A percentile compares a stretch with the other conserved stretches of the same genome.
Evolutionary conservation across 371 early-diverging fungal genomes (phyloP).

Genomic region (Smittium culicis): DNA sequence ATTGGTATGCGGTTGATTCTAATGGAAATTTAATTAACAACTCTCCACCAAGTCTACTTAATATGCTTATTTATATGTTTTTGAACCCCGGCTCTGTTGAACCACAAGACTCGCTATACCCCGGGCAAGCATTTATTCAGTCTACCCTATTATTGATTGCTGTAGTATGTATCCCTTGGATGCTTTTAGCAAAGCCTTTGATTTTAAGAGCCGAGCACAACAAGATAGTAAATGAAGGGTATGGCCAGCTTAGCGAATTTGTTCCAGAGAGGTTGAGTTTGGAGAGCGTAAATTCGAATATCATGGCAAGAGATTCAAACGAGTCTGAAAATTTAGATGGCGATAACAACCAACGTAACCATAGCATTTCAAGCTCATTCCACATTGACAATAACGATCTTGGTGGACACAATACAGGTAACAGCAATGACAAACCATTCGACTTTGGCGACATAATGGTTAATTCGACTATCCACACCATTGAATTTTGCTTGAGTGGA

Average conservation of each 20-base stretch:
- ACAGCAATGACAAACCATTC: conserved; percentile 43
- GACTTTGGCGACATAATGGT: conserved; percentile 90
- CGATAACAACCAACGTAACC: neutral
- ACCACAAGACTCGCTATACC: conserved; percentile 53
- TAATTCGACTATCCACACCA: conserved; percentile 96
- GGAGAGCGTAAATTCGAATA: conserved; percentile 12
- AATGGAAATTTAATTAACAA: conserved; percentile 49
- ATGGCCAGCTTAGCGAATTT: conserved; percentile 45
- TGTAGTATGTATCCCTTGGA: conserved; percentile 92
- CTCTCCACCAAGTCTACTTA: conserved; percentile 87
- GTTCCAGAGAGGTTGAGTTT: conserved; percentile 34
- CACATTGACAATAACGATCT: conserved; percentile 16
- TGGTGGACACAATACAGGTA: conserved; percentile 24
- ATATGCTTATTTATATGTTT: conserved; percentile 99
- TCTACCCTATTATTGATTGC: conserved; percentile 68
- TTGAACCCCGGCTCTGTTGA: conserved; percentile 82
- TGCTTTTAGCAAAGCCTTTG: conserved; percentile 93
- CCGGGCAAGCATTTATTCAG: conserved; percentile 87
- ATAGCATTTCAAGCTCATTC: conserved; percentile 1
- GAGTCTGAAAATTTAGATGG: neutral
- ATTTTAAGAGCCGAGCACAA: conserved; percentile 66
- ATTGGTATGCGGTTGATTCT: conserved; percentile 65
- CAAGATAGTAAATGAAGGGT: conserved; percentile 54
- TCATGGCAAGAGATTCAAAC: neutral
- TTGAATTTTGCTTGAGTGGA: conserved; percentile 96